Evolutionary conservation across 208 protist species (phyloP).

Genomic region (Crithidia fasciculata): DNA sequence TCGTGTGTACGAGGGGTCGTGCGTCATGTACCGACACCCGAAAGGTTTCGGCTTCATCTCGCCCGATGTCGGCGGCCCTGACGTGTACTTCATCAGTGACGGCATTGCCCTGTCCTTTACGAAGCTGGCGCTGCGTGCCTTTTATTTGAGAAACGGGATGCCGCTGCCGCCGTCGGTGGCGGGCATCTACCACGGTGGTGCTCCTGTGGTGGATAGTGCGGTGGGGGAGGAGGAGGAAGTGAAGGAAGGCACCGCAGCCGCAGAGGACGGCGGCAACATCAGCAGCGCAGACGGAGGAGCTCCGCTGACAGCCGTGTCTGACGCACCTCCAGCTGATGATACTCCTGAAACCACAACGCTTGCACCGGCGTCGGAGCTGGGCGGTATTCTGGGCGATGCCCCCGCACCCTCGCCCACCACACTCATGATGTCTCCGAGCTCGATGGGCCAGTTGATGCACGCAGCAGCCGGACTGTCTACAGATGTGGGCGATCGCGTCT

Average conservation of each 20-base stretch:
- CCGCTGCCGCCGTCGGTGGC: conserved; percentile 33
- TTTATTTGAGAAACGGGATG: conserved; percentile 34
- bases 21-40: conserved; percentile 64
- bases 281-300: too few relatives aligned
- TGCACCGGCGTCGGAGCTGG: neutral
- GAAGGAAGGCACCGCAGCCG: neutral
- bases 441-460: neutral
- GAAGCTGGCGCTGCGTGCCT: conserved; percentile 54
- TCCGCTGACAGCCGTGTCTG: too few relatives aligned
- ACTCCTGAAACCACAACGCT: neutral
- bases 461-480: neutral
- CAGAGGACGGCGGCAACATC: neutral
- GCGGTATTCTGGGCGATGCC: conserved; percentile 13
- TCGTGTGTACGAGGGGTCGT: conserved; percentile 53
- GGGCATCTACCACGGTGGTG: conserved; percentile 4
- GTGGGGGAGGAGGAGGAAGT: neutral
- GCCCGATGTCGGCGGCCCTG: conserved; percentile 73
- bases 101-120: conserved; percentile 71
- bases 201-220: neutral
- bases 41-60: conserved; percentile 84
- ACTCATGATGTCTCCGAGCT: neutral
- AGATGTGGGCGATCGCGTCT: conserved; percentile 27
- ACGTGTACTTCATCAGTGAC: conserved; percentile 83
- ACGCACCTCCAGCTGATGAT: too few relatives aligned
- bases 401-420: neutral